Conservation (phyloP, 2,329 filamentous ascomycete species). For the Talaromyces atroroseus region DNA sequence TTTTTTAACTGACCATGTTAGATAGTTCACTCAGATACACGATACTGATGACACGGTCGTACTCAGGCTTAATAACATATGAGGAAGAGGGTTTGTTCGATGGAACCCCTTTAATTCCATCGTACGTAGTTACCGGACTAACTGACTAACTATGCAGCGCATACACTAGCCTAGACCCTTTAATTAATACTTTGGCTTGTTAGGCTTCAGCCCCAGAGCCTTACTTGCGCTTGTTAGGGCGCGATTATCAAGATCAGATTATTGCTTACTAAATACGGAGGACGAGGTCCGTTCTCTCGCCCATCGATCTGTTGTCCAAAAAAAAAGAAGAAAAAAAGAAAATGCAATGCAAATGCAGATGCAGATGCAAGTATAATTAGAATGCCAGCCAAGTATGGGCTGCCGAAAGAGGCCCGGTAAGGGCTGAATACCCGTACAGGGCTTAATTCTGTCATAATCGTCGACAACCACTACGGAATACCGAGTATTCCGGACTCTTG, state of each 20-base stretch:
- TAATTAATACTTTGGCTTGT: not conserved
- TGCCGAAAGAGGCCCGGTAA: not conserved
- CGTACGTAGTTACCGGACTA: too few species aligned
- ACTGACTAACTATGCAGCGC: not conserved
- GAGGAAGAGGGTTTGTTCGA: too few species aligned
- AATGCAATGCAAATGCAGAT: not conserved
- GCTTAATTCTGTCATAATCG: not conserved
- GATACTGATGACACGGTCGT: too few species aligned
- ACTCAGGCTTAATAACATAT: not conserved
- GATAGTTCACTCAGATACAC: too few species aligned
- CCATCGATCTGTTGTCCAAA: not conserved
- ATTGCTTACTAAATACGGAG: not conserved
- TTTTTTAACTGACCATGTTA: too few species aligned
- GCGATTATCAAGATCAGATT: not conserved
- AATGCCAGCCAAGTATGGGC: not conserved
- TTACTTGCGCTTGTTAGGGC: not conserved
- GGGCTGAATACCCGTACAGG: not conserved
- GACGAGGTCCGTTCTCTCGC: not conserved
- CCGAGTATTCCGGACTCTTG: not conserved
- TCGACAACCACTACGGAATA: not conserved
- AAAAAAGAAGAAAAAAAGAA: too few species aligned
- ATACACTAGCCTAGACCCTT: not conserved
- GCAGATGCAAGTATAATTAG: not conserved
- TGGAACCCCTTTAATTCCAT: too few species aligned
- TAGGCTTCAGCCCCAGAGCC: not conserved